Evolutionary conservation across 2,329 filamentous ascomycete species (phyloP).

Genomic region (Nigrospora oryzae): DNA sequence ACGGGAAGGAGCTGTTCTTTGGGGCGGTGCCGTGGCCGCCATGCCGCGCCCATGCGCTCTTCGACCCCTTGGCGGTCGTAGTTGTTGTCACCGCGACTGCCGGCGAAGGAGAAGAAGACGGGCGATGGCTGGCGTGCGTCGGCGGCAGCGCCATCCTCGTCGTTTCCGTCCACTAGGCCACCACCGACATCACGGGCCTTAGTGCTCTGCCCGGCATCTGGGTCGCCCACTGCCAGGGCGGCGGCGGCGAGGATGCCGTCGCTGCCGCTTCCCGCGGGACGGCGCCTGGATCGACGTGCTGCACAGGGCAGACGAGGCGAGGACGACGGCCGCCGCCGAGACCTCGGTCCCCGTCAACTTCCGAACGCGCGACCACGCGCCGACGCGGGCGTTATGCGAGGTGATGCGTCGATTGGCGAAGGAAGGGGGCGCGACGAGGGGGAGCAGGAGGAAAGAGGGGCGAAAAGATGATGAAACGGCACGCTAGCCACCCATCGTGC

Average conservation of each 20-base stretch:
- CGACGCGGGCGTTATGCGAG: constrained; percentile 8
- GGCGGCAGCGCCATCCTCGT: constrained; percentile 14
- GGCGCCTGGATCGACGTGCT: constrained; percentile 12
- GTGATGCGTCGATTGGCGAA: no score
- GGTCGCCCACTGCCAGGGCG: constrained; percentile 17
- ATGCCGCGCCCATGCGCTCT: constrained; percentile 8
- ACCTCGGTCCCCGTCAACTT: constrained; percentile 18
- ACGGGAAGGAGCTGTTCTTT: no score
- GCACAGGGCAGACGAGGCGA: not conserved
- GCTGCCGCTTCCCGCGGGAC: constrained; percentile 13
- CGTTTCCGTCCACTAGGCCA: constrained; percentile 16
- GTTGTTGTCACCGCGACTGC: constrained; percentile 8
- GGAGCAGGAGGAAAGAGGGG: no score
- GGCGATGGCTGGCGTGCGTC: constrained; percentile 8
- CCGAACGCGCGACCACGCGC: constrained; percentile 10
- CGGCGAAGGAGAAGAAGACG: no score
- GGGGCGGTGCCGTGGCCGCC: constrained; percentile 7
- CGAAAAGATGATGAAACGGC: no score
- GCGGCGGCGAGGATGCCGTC: constrained; percentile 4
- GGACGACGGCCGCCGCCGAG: not conserved
- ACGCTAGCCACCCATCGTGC: no score
- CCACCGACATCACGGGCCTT: constrained; percentile 19
- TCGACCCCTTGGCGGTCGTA: constrained; percentile 10
- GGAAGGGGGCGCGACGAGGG: no score
- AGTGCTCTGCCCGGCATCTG: constrained; percentile 17